phyloP scores from a whole-genome alignment of 345 rosid species.

The Hirschfeldia incana region DNA sequence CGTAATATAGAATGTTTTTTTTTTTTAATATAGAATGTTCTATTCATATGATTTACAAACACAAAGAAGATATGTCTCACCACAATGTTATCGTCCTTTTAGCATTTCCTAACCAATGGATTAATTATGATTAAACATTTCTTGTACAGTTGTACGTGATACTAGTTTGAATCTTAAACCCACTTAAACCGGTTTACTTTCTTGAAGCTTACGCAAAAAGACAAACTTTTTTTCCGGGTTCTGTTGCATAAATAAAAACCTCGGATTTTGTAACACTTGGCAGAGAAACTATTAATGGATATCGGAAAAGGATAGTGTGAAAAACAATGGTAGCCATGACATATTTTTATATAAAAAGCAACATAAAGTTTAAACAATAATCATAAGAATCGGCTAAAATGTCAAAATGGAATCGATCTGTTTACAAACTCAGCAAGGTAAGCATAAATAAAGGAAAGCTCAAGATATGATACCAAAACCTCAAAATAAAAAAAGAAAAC shows the following conservation, averaged over 20 bases:
- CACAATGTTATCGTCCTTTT: not conserved
- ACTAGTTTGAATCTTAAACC: not conserved
- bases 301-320: constrained; percentile 21
- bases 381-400: constrained; percentile 12
- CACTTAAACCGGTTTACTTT: constrained; percentile 25
- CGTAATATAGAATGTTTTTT: constrained; percentile 24
- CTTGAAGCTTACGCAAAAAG: constrained; percentile 25
- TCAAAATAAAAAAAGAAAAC: not conserved
- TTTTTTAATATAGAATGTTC: constrained; percentile 23
- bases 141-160: not conserved
- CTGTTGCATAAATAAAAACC: constrained; percentile 24
- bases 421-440: constrained; percentile 35
- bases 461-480: constrained; percentile 32
- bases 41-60: not conserved
- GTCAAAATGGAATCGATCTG: constrained; percentile 33
- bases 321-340: not conserved
- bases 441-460: constrained; percentile 36
- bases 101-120: not conserved
- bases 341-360: not conserved
- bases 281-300: not conserved
- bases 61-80: constrained; percentile 18
- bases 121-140: not conserved
- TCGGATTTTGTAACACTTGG: constrained; percentile 30
- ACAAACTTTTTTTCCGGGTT: constrained; percentile 31
- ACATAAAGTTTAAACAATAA: constrained; percentile 18